Conservation (phyloP, 768 basidiomycete genomes). For the Russula brevipes region DNA sequence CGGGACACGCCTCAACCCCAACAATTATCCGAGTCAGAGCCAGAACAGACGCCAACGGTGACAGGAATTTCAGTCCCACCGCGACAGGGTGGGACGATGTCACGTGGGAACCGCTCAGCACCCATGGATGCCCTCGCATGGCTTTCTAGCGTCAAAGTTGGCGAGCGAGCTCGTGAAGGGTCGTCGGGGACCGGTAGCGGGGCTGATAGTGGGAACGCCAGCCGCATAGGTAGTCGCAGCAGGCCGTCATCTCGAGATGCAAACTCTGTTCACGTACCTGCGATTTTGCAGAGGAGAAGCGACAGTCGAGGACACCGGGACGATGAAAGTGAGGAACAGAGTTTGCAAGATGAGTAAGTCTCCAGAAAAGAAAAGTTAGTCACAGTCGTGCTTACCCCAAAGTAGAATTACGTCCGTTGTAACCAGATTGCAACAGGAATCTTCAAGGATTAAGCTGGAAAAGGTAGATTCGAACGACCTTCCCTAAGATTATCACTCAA, state of each 20-base stretch:
- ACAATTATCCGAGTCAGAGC: constrained; percentile 18
- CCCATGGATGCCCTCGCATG: constrained; percentile 65
- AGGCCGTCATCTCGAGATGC: constrained; percentile 23
- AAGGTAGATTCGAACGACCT: constrained; percentile 45
- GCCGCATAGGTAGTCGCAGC: constrained; percentile 43
- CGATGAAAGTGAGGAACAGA: constrained; percentile 40
- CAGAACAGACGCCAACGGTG: constrained; percentile 26
- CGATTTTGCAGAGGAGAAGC: constrained; percentile 37
- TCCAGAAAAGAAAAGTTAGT: neutral
- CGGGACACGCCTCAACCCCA: constrained; percentile 3
- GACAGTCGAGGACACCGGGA: constrained; percentile 40
- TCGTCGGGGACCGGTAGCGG: constrained; percentile 53
- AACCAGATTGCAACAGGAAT: constrained; percentile 46
- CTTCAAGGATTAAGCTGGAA: constrained; percentile 76
- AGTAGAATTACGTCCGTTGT: constrained; percentile 68
- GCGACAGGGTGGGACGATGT: constrained; percentile 39
- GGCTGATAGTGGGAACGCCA: constrained; percentile 42
- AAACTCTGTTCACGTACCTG: constrained; percentile 1
- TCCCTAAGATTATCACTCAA: neutral
- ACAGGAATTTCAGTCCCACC: constrained; percentile 16
- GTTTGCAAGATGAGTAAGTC: constrained; percentile 69
- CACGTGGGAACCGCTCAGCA: constrained; percentile 42
- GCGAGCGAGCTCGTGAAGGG: constrained; percentile 43
- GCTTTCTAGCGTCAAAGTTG: constrained; percentile 70
- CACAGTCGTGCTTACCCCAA: neutral